phyloP scores from a whole-genome alignment of 2,329 filamentous ascomycete species.

The Neurospora sp. region DNA sequence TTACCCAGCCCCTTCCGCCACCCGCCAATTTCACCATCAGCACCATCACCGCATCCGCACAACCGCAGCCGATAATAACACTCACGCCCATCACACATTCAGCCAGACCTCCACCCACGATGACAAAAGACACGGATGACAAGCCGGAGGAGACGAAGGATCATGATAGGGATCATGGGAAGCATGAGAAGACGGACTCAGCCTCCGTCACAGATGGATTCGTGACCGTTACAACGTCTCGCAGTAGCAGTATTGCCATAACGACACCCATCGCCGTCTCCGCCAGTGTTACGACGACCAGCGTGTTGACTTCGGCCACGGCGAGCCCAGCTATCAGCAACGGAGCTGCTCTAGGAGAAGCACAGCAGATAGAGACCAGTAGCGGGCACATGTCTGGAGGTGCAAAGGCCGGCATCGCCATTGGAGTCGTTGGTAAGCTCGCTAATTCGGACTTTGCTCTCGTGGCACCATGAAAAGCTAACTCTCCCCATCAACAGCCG shows the following conservation, averaged over 20 bases:
- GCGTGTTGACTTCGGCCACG: neutral
- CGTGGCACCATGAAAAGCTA: neutral
- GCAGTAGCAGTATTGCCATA: neutral
- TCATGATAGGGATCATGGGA: neutral
- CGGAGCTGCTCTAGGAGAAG: neutral
- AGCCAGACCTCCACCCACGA: neutral
- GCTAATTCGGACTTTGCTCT: neutral
- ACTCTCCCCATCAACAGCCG: slow-evolving; percentile 1
- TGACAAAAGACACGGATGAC: neutral
- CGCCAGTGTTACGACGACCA: neutral
- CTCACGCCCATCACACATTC: neutral
- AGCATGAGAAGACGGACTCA: neutral
- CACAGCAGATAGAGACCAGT: neutral
- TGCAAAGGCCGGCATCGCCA: slow-evolving; percentile 12
- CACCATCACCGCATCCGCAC: neutral
- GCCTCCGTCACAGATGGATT: neutral
- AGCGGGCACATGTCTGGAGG: neutral
- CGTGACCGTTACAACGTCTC: neutral
- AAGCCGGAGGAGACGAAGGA: neutral
- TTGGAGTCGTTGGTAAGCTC: slow-evolving; percentile 9
- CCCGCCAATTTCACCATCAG: neutral
- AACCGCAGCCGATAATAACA: neutral
- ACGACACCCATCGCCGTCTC: neutral
- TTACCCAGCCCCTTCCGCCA: neutral
- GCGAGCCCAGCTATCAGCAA: neutral